A percentile compares a stretch with the other conserved stretches of the same genome.
Evolutionary conservation across 2,329 filamentous ascomycete genomes (phyloP).

Genomic region (Calonectria crousiana): DNA sequence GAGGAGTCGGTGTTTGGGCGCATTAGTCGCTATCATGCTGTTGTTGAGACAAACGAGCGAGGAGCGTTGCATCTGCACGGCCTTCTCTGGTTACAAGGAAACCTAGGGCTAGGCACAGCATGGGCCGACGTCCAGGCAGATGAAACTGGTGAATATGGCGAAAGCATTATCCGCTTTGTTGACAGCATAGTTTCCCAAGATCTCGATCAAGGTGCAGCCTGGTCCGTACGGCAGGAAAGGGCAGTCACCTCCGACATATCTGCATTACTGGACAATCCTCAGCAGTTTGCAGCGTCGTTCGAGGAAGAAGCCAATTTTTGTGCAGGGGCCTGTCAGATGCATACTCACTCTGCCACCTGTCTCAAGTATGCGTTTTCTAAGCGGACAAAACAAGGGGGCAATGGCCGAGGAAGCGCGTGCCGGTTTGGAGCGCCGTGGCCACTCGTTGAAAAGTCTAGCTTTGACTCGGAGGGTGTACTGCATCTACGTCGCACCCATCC

Average conservation of each 20-base stretch:
- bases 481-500: too few species aligned
- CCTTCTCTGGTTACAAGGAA: not conserved
- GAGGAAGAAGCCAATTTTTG: slow-evolving; percentile 8
- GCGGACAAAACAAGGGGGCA: too few species aligned
- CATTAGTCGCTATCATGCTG: slow-evolving; percentile 1
- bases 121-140: too few species aligned
- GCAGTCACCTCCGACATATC: not conserved
- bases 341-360: slow-evolving; percentile 16
- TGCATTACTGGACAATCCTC: not conserved
- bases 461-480: too few species aligned
- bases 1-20: slow-evolving; percentile 11
- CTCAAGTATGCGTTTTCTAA: slow-evolving; percentile 12
- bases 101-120: not conserved
- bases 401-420: slow-evolving; percentile 6
- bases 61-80: not conserved
- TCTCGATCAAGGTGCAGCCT: too few species aligned
- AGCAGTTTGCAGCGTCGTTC: not conserved
- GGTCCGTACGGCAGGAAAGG: too few species aligned
- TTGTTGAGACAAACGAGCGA: not conserved
- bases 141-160: too few species aligned
- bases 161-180: too few species aligned
- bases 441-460: too few species aligned
- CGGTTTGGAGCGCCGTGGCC: slow-evolving; percentile 28
- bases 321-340: not conserved
- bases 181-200: too few species aligned